A percentile compares a stretch with the other conserved stretches of the same genome.
phyloP scores from a whole-genome alignment of 2,329 filamentous ascomycete species.

The Xylariaceae sp. region DNA sequence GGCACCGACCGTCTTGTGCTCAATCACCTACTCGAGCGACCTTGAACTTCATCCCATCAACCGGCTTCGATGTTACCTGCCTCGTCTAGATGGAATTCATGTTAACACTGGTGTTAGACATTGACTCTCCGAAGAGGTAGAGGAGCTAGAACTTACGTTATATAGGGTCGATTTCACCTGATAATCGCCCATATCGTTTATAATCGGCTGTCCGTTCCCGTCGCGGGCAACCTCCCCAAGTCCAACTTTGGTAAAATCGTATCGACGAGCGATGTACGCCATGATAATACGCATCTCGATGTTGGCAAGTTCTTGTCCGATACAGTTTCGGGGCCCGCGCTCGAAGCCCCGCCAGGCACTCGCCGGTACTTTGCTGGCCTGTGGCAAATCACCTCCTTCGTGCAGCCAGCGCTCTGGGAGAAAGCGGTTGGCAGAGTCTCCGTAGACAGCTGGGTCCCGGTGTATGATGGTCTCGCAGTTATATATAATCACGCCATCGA shows the following conservation, averaged over 20 bases:
- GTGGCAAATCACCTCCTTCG: slow-evolving; percentile 12
- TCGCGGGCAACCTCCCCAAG: slow-evolving; percentile 1
- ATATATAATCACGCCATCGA: slow-evolving; percentile 35
- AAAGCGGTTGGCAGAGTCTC: slow-evolving; percentile 33
- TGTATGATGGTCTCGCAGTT: slow-evolving; percentile 33
- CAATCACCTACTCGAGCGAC: background rate
- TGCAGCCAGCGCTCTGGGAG: slow-evolving; percentile 38
- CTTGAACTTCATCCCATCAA: slow-evolving; percentile 10
- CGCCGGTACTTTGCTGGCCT: slow-evolving; percentile 19
- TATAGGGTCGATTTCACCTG: slow-evolving; percentile 2
- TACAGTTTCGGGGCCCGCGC: slow-evolving; percentile 10
- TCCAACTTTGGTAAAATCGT: slow-evolving; percentile 11
- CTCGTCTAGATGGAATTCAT: background rate
- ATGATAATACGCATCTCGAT: slow-evolving; percentile 9
- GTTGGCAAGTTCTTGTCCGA: slow-evolving; percentile 11
- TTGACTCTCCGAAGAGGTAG: background rate
- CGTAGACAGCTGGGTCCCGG: slow-evolving; percentile 32
- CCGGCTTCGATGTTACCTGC: slow-evolving; percentile 6
- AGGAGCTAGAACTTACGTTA: background rate
- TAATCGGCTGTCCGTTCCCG: background rate
- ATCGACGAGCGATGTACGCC: slow-evolving; percentile 8
- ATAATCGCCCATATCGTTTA: background rate
- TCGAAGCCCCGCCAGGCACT: slow-evolving; percentile 37
- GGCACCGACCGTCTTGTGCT: too few relatives aligned
- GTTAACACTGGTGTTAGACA: background rate